Evolutionary conservation across 495 filamentous ascomycete species (phyloP).

Genomic region (Cladorrhinum samala): DNA sequence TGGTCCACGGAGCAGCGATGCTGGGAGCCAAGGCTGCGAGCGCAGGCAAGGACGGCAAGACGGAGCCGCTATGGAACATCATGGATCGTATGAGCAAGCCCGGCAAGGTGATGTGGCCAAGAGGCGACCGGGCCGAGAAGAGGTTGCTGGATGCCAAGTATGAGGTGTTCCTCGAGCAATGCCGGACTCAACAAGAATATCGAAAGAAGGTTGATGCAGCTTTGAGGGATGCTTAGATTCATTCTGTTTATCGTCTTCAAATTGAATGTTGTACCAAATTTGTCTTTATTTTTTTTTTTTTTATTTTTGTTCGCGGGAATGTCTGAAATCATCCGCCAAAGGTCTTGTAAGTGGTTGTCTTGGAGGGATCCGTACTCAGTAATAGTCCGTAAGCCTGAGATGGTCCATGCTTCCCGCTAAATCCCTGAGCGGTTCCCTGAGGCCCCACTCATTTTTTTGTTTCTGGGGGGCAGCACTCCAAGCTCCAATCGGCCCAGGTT

Average conservation of each 20-base stretch:
- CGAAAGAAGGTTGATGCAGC: conserved; percentile 61
- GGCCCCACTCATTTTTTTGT: neutral
- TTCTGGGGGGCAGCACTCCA: neutral
- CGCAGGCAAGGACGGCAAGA: conserved; percentile 64
- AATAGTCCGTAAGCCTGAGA: no score
- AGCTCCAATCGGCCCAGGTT: neutral
- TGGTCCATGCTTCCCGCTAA: neutral
- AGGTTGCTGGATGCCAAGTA: conserved; percentile 81
- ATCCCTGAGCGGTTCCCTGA: neutral
- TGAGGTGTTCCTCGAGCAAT: conserved; percentile 72
- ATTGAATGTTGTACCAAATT: neutral
- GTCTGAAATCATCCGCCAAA: no score
- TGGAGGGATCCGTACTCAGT: no score
- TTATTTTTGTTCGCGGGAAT: neutral
- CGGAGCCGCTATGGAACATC: conserved; percentile 85
- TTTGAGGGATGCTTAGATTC: conserved; percentile 23
- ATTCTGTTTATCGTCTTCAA: no score
- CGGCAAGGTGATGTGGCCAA: conserved; percentile 73
- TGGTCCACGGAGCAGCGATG: conserved; percentile 95
- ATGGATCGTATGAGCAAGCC: conserved; percentile 97
- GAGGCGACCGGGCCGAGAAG: conserved; percentile 62
- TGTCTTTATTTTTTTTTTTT: neutral
- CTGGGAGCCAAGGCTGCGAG: conserved; percentile 91
- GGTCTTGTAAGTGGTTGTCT: no score
- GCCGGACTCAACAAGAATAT: conserved; percentile 67